Evolutionary conservation across 768 basidiomycete genomes (phyloP), one percentile per base, ranked within the genome.

Genomic region (Kwoniella bestiolae): DNA sequence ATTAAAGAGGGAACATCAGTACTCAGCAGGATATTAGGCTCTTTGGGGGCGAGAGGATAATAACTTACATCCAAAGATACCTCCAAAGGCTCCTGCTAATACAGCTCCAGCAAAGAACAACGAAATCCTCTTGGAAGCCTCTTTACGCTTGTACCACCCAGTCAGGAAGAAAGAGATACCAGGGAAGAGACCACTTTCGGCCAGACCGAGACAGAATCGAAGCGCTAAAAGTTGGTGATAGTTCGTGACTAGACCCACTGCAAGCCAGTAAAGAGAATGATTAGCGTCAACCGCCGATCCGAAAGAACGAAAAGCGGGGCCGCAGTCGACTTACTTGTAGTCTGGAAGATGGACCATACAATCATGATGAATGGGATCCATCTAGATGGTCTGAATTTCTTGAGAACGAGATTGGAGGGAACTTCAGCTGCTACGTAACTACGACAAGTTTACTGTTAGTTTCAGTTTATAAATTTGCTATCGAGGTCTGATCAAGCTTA

Each of bases 61-160:
- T 34, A 11, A 70, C 71, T 66, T 58, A 73, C 70, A 79, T 11
- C 79, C 79, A n/a, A 80, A 69, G 63, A 80, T 78, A 62, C 79
- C 79, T 56, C 79, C 79, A 60, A 80, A 80, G 26, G 79, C 79
- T 12, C 79, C 79, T 6, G 79, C 76, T 21, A 79, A 57, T 2
- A 79, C 79, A 14, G 79, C 79, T 18, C 78, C 79, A 31, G 75
- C 77, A 53, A 80, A 80, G 67, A 80, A 79, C 25, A 80, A 53
- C 21, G 76, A 69, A 49, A 72, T 73, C 18, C 79, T 66, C 45
- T 75, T 73, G 47, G 68, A 70, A 41, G 70, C 66, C 62, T 80
- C 79, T 52, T 72, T 72, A 34, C 79, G 70, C 52, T 73, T 67
- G 58, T 80, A 80, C 78, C 78, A 80, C 5, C 76, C 76, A 16